phyloP scores from a whole-genome alignment of 2,329 filamentous ascomycete genomes.

The Ophiocordyceps unilateralis region DNA sequence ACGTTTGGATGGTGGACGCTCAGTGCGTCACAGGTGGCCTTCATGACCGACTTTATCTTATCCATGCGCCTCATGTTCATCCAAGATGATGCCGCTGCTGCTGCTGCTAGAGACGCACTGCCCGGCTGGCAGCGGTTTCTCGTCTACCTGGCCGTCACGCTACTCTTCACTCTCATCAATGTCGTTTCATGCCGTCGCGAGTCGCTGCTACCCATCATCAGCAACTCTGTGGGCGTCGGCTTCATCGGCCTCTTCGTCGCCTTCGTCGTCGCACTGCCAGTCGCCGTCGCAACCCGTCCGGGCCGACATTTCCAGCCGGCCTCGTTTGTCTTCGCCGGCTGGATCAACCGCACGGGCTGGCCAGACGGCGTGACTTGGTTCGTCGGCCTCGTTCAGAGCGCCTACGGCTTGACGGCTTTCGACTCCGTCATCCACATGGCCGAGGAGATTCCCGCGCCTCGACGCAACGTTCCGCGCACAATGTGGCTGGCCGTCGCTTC shows the following conservation, averaged over 20 bases:
- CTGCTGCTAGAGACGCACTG: constrained; percentile 12
- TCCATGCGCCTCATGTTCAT: constrained; percentile 38
- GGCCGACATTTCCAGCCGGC: constrained; percentile 28
- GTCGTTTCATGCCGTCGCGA: constrained; percentile 29
- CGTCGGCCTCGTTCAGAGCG: constrained; percentile 36
- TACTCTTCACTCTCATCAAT: constrained; percentile 30
- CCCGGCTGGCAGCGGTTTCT: constrained; percentile 37
- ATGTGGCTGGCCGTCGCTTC: constrained; percentile 34
- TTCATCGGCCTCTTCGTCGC: constrained; percentile 35
- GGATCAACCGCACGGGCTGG: constrained; percentile 31
- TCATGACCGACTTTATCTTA: constrained; percentile 39
- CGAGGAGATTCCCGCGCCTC: constrained; percentile 35
- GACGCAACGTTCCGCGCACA: constrained; percentile 29
- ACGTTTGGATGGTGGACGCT: constrained; percentile 42
- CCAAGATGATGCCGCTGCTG: constrained; percentile 19
- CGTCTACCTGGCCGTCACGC: constrained; percentile 32
- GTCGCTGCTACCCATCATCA: constrained; percentile 26
- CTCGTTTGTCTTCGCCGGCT: constrained; percentile 33
- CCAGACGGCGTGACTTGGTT: constrained; percentile 39
- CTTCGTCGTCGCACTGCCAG: constrained; percentile 31
- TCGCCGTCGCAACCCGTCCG: constrained; percentile 28
- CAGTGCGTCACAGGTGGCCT: constrained; percentile 35
- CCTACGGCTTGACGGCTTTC: constrained; percentile 37
- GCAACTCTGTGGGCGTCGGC: constrained; percentile 36
- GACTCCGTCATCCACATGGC: constrained; percentile 42